Conservation (phyloP, 2,329 filamentous ascomycete species). For the Emergomyces pasteurianus region DNA sequence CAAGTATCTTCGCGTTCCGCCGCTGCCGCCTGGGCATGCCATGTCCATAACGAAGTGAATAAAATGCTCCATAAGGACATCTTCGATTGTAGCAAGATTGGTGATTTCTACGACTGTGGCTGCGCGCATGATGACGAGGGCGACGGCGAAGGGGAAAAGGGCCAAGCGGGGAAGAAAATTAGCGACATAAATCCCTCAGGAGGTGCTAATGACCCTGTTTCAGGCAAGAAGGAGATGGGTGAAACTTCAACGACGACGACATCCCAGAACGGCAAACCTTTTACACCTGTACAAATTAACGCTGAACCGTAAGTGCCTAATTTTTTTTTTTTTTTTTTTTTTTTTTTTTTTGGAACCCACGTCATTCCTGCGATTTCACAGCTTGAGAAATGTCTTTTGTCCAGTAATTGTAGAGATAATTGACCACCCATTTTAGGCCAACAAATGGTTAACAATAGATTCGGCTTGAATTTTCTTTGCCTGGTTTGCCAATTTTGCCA, state of each 20-base stretch:
- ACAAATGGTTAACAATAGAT: background rate
- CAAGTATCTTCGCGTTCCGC: slow-evolving; percentile 50
- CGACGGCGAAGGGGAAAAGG: slow-evolving; percentile 6
- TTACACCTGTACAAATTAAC: slow-evolving; percentile 10
- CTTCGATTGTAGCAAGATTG: slow-evolving; percentile 54
- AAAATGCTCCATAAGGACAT: slow-evolving; percentile 47
- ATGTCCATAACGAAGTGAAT: slow-evolving; percentile 56
- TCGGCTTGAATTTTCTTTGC: background rate
- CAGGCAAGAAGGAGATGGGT: background rate
- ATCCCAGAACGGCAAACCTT: slow-evolving; percentile 3
- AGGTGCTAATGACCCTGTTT: background rate
- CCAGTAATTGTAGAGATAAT: background rate
- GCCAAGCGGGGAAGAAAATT: background rate
- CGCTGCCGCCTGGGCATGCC: slow-evolving; percentile 54
- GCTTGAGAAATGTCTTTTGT: background rate
- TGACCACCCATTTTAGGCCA: background rate
- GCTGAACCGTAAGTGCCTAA: slow-evolving; percentile 10
- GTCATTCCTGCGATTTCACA: background rate
- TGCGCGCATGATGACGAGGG: slow-evolving; percentile 45
- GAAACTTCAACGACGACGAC: slow-evolving; percentile 1
- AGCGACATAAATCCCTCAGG: background rate
- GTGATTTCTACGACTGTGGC: slow-evolving; percentile 56
- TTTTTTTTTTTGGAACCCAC: background rate
- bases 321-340: background rate
- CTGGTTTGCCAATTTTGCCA: background rate